A percentile compares a stretch with the other conserved stretches of the same genome.
Conservation (phyloP, 306 rosid species). For the Pyrus pyrifolia region DNA sequence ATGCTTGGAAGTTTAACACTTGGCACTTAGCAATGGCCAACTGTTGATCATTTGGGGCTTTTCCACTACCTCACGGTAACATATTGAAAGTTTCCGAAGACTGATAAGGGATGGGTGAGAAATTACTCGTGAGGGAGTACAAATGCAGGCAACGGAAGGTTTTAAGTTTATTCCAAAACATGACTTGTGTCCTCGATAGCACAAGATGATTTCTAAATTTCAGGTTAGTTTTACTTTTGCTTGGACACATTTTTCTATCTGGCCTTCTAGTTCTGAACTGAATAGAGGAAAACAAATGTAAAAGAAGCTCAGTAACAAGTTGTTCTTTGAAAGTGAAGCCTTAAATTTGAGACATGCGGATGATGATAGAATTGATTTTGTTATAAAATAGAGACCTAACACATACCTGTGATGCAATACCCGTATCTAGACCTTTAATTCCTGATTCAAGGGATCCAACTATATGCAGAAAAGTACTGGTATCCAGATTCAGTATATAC, state of each 20-base stretch:
- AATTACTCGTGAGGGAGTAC: neutral
- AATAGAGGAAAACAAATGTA: neutral
- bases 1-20: neutral
- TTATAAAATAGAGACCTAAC: neutral
- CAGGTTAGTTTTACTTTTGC: neutral
- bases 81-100: neutral
- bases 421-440: slow-evolving; percentile 90
- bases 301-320: neutral
- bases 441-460: slow-evolving; percentile 98
- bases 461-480: slow-evolving; percentile 78
- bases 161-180: neutral
- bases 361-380: neutral
- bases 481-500: slow-evolving; percentile 70
- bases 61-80: neutral
- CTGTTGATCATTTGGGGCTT: neutral
- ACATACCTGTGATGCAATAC: slow-evolving; percentile 88
- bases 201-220: neutral
- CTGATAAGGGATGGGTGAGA: neutral
- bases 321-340: neutral
- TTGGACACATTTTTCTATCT: neutral
- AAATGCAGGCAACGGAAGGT: neutral
- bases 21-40: neutral
- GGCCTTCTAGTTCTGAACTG: neutral
- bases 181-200: neutral
- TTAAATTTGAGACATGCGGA: neutral